Evolutionary conservation across 768 basidiomycete genomes (phyloP), one percentile per base, ranked within the genome.

Genomic region (Xerocomellus intermedius): DNA sequence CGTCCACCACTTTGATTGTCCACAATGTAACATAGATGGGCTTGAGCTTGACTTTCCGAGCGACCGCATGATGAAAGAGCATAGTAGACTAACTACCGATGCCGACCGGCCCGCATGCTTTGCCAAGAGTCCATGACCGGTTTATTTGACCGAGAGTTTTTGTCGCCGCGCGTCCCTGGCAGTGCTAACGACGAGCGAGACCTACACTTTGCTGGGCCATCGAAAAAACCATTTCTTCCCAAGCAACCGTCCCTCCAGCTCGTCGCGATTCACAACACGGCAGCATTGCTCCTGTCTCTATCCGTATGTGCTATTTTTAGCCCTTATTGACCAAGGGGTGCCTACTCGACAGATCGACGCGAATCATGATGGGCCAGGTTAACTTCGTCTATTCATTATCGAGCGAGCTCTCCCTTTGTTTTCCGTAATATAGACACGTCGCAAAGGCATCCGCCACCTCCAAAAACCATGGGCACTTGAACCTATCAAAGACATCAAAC

Each of bases 141-240:
- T 24, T 14, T 35, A 21, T 24, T 26, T 19, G 36, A 54, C 10
- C n/a, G 37, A 21, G 70, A 60, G 67, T 13, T 44, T 28, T 70
- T 72, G 69, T 63, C 50, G 69, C 69, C 12, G 57, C 55, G 58
- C 47, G 59, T 50, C 28, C 42, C 48, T 46, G 14, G 8, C 22
- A 50, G n/a, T 10, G 33, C 9, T 30, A 14, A 8, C 21, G 21
- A 21, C 10, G 24, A 54, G 28, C 22, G 44, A 28, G 47, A 45
- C 49, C 19, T 13, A 19, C 36, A 17, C 32, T 9, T 37, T 24
- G 36, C 16, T 52, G 33, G 8, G n/a, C n/a, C 30, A 24, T 24
- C 4, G 26, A 30, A 37, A 13, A 10, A 30, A 41, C 19, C 28
- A 16, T 24, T 21, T 39, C 56, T 17, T 28, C 35, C 42, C 19